Evolutionary conservation across 2,329 filamentous ascomycete species (phyloP).

Genomic region (Cyanodermella asteris): DNA sequence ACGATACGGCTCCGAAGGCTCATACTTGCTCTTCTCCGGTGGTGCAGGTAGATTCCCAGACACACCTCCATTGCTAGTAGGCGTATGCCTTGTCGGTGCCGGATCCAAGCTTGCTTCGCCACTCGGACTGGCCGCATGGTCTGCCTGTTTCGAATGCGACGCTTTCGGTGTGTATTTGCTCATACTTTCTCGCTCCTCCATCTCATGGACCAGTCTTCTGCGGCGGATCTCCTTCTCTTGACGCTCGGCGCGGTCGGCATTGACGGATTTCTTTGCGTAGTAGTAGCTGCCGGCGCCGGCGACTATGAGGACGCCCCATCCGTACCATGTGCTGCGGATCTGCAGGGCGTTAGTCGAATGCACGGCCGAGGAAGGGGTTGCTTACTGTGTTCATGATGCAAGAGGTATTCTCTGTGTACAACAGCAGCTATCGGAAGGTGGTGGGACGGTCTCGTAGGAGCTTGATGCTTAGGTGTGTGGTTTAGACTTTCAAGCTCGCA

Average conservation of each 20-base stretch:
- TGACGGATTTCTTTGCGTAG: slow-evolving; percentile 88
- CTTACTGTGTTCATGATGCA: too few relatives aligned
- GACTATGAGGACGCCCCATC: too few relatives aligned
- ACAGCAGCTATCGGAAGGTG: too few relatives aligned
- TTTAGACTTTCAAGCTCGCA: too few relatives aligned
- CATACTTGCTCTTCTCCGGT: slow-evolving; percentile 72
- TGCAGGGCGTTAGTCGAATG: too few relatives aligned
- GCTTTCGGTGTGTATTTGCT: slow-evolving; percentile 6
- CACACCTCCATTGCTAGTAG: slow-evolving; percentile 32
- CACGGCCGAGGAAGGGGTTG: too few relatives aligned
- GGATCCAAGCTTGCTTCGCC: slow-evolving; percentile 55
- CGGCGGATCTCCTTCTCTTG: slow-evolving; percentile 48
- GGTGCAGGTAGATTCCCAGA: slow-evolving; percentile 38
- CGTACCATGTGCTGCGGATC: too few relatives aligned
- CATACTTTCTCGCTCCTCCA: slow-evolving; percentile 12
- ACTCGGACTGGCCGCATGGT: slow-evolving; percentile 43
- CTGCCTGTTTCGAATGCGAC: slow-evolving; percentile 16
- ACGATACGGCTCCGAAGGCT: slow-evolving; percentile 52
- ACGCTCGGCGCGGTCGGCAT: slow-evolving; percentile 59
- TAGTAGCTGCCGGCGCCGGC: slow-evolving; percentile 84
- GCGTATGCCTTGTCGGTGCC: slow-evolving; percentile 68
- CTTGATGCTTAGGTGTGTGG: too few relatives aligned
- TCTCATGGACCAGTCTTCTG: slow-evolving; percentile 10
- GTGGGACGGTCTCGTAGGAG: too few relatives aligned
- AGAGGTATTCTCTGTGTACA: too few relatives aligned